Base-by-base conservation (phyloP, 2,329 filamentous ascomycete species). In the Alternaria viburni region DNA sequence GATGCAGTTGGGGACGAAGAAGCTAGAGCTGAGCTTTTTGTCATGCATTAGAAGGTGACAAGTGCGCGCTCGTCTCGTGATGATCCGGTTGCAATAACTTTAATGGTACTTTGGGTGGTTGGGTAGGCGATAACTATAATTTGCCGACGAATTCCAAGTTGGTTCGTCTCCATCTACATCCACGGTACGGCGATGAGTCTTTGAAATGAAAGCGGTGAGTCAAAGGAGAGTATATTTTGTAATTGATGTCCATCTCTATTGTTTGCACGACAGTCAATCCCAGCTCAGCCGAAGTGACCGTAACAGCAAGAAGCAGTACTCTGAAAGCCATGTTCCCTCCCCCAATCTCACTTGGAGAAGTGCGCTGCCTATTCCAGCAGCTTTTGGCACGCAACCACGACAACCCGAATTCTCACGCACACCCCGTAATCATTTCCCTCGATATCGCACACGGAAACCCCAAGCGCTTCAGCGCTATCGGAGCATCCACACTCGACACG, bases 341-440 rank as follows among this genome's bases (percentile, higher is more conserved):
- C 32, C 32, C 32, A 36, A 36, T 36, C 32, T 36, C 32, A 36
- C 32, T 36, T 36, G 32, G n/a, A 36, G 32, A 36, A 36, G 32
- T 36, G 32, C 32, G 32, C 8, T 36, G 32, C 32, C 32, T 36
- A 15, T 36, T 36, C 32, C 32, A 44, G 17, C 41, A 44, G 41
- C 41, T 44, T 17, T 19, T 44, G 17, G 17, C 41, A 44, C 0
- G 41, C 10, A 17, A 17, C 41, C 41, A 44, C 41, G n/a, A 19
- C 17, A 19, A 19, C 10, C 17, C 41, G 0, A 44, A 19, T 17
- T 7, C 5, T 44, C 41, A 47, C 17, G 45, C 19, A 47, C 23
- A 57, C 30, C 63, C 59, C 19, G 41, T 65, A 41, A 41, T 62
- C 13, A 19, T 65, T 43, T 65, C 62, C 49, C 52, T 64, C 15